These are phyloP conservation scores for Candida gigantensis DNA, from an alignment of 1,139 yeast genomes.

Conservation along the genomic window DNA sequence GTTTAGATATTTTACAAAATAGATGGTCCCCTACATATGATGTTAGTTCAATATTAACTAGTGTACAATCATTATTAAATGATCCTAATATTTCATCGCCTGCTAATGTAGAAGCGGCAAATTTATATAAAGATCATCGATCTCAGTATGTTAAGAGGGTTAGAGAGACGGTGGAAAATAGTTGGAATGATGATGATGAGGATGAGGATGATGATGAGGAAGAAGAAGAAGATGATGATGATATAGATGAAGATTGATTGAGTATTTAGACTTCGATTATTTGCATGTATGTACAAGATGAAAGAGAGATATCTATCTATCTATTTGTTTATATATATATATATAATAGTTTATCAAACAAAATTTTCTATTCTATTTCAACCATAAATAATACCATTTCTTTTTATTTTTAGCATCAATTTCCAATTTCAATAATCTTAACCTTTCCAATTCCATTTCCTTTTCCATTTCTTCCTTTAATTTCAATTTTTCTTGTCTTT, in stretches of 20 bases:
- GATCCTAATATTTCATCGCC: slow-evolving; percentile 98
- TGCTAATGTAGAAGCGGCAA: slow-evolving; percentile 98
- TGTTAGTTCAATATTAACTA: slow-evolving; percentile 93
- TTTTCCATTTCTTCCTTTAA: slow-evolving; percentile 19
- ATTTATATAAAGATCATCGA: slow-evolving; percentile 90
- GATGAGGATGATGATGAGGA: slow-evolving; percentile 70
- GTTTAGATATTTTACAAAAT: slow-evolving; percentile 93
- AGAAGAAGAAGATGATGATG: slow-evolving; percentile 37
- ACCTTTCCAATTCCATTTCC: slow-evolving; percentile 12
- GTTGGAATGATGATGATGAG: slow-evolving; percentile 69
- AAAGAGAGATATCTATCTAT: neutral
- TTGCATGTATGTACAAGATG: slow-evolving; percentile 1
- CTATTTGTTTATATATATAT: slow-evolving; percentile 1
- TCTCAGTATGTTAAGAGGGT: slow-evolving; percentile 90
- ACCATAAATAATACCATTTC: slow-evolving; percentile 12
- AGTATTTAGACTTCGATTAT: neutral
- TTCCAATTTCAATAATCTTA: slow-evolving; percentile 12
- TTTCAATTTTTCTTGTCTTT: slow-evolving; percentile 25
- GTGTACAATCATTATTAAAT: slow-evolving; percentile 81
- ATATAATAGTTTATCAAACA: slow-evolving; percentile 1
- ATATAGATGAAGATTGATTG: slow-evolving; percentile 3
- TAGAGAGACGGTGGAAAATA: slow-evolving; percentile 87
- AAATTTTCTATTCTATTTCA: slow-evolving; percentile 16
- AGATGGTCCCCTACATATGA: slow-evolving; percentile 99
- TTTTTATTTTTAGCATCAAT: slow-evolving; percentile 2